phyloP scores from a whole-genome alignment of 73 alveolate genomes.

The Paramecium tetraurelia region DNA sequence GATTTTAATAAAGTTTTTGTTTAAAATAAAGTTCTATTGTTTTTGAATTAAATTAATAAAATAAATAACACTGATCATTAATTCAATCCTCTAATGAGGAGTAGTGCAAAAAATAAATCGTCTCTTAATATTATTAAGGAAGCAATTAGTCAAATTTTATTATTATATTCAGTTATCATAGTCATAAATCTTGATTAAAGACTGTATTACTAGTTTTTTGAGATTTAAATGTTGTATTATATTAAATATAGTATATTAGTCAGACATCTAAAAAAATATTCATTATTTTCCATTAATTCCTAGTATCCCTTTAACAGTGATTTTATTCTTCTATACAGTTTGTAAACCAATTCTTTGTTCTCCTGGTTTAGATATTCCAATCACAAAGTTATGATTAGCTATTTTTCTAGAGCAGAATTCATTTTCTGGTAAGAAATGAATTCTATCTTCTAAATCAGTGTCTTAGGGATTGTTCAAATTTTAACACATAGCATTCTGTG shows the following conservation, averaged over 20 bases:
- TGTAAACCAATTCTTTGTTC: not conserved
- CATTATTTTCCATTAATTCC: not conserved
- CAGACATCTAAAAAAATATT: not conserved
- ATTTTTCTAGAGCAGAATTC: not conserved
- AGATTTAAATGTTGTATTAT: not conserved
- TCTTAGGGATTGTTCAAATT: not conserved
- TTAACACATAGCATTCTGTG: not conserved
- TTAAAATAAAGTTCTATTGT: too few species aligned
- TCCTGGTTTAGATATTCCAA: slow-evolving; percentile 24
- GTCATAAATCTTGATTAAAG: too few species aligned
- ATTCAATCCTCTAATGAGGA: not conserved
- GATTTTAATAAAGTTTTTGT: not conserved
- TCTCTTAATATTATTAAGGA: not conserved
- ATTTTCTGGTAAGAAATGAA: not conserved
- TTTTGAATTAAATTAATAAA: too few species aligned
- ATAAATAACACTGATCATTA: not conserved
- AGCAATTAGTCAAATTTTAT: too few species aligned
- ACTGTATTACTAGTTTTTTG: not conserved
- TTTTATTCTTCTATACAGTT: slow-evolving; percentile 11
- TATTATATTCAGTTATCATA: too few species aligned
- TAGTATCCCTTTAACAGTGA: not conserved
- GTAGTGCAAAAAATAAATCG: too few species aligned
- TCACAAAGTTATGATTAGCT: not conserved
- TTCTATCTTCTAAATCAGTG: not conserved
- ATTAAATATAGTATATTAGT: not conserved